These are phyloP conservation scores for Suhomyces xylopsoci DNA, from an alignment of 805 yeast genomes.

Conservation along the genomic window DNA sequence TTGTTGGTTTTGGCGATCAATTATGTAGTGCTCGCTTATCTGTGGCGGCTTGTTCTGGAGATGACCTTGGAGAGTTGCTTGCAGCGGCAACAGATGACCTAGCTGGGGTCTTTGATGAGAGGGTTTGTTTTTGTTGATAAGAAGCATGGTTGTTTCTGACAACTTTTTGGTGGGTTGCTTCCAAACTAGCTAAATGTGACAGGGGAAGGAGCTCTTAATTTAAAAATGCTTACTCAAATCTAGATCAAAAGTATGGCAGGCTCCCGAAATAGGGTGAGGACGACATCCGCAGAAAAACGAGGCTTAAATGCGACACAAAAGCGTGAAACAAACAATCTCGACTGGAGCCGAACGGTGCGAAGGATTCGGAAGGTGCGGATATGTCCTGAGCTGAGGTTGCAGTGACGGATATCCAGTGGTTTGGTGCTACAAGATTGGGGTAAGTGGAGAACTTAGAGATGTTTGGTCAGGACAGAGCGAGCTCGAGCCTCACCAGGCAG, in stretches of 20 bases:
- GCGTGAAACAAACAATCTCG: not conserved
- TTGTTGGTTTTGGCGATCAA: not conserved
- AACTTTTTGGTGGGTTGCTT: not conserved
- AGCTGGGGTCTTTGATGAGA: not conserved
- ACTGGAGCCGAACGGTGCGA: not conserved
- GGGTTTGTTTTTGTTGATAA: not conserved
- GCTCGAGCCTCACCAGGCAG: not conserved
- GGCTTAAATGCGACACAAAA: not conserved
- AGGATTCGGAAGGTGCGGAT: not conserved
- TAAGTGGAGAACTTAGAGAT: not conserved
- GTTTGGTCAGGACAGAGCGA: not conserved
- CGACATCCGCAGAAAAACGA: not conserved
- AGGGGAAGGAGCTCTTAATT: not conserved
- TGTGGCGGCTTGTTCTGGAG: not conserved
- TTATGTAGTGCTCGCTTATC: not conserved
- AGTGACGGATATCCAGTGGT: not conserved
- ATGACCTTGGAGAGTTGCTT: not conserved
- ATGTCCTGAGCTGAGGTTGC: not conserved
- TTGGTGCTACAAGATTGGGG: not conserved
- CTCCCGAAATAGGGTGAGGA: not conserved
- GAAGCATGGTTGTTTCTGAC: not conserved
- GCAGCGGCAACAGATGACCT: not conserved
- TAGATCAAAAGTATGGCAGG: not conserved
- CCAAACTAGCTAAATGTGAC: not conserved
- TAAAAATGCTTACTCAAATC: not conserved